Conservation (phyloP, 2,329 filamentous ascomycete species). For the Aspergillus versicolor region DNA sequence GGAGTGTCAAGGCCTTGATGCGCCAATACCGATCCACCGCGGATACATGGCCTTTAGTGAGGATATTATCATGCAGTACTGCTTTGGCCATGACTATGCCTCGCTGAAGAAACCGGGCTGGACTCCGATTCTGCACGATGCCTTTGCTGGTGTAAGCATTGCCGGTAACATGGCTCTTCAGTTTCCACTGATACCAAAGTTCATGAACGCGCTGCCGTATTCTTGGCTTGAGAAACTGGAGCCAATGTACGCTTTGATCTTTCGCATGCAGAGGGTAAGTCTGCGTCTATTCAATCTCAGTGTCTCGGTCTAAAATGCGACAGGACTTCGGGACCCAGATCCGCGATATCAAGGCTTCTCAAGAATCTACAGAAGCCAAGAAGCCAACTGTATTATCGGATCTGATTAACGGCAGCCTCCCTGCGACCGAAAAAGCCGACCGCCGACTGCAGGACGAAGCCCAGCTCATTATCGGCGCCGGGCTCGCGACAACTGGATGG, state of each 20-base stretch:
- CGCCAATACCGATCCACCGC: constrained; percentile 13
- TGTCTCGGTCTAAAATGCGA: background rate
- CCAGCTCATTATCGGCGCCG: background rate
- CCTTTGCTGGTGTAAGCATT: constrained; percentile 8
- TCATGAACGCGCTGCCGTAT: constrained; percentile 16
- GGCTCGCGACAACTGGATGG: constrained; percentile 3
- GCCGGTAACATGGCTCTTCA: constrained; percentile 12
- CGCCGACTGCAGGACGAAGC: constrained; percentile 4
- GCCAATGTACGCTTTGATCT: background rate
- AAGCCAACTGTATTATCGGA: background rate
- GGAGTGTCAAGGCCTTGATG: constrained; percentile 10
- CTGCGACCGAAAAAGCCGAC: background rate
- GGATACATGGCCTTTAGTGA: constrained; percentile 17
- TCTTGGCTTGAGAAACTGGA: background rate
- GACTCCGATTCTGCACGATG: constrained; percentile 12
- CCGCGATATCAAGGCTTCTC: background rate
- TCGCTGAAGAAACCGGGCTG: constrained; percentile 11
- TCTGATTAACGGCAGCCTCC: background rate
- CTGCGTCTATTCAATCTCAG: background rate
- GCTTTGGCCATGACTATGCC: constrained; percentile 13
- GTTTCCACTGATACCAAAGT: constrained; percentile 13
- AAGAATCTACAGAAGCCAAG: background rate
- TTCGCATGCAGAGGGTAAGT: constrained; percentile 1
- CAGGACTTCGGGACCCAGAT: constrained; percentile 4
- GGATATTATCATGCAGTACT: constrained; percentile 18